Percentiles rank a stretch among this genome's conserved stretches.
Conservation (phyloP, 306 rosid genomes). For the Cucurbita moschata region DNA sequence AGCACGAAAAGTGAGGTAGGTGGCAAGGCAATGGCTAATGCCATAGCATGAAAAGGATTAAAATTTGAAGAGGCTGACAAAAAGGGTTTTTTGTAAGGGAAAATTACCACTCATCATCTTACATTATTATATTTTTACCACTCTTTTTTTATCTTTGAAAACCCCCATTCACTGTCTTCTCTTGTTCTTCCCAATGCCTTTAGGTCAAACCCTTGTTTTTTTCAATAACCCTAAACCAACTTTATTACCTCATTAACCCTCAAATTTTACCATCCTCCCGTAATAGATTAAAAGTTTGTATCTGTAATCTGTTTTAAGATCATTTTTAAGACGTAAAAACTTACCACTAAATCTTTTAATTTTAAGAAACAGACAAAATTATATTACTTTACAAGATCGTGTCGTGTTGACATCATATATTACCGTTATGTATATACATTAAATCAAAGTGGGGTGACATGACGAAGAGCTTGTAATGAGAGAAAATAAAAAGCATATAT, state of each 20-base stretch:
- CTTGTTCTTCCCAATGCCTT: background rate
- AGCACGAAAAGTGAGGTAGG: background rate
- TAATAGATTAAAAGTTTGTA: too few species aligned
- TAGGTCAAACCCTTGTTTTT: background rate
- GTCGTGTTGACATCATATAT: background rate
- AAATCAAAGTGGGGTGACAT: too few species aligned
- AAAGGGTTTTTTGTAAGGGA: background rate
- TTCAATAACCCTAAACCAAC: background rate
- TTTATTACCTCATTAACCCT: background rate
- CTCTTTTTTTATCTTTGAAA: background rate
- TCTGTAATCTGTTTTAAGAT: too few species aligned
- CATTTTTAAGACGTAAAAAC: too few species aligned
- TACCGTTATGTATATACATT: too few species aligned
- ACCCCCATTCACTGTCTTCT: background rate
- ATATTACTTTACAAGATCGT: background rate
- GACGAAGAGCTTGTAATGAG: too few species aligned
- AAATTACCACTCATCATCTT: too few species aligned
- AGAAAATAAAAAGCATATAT: too few species aligned
- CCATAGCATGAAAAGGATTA: constrained; percentile 1
- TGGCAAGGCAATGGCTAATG: background rate
- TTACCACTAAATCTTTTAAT: background rate
- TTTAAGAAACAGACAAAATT: background rate
- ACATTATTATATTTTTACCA: too few species aligned
- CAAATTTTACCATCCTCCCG: too few species aligned
- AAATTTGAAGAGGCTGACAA: background rate